Percentiles rank a stretch among this genome's conserved stretches.
These are phyloP conservation scores for Kluyveromyces siamensis DNA, from an alignment of 805 yeast genomes.

Conservation along the genomic window DNA sequence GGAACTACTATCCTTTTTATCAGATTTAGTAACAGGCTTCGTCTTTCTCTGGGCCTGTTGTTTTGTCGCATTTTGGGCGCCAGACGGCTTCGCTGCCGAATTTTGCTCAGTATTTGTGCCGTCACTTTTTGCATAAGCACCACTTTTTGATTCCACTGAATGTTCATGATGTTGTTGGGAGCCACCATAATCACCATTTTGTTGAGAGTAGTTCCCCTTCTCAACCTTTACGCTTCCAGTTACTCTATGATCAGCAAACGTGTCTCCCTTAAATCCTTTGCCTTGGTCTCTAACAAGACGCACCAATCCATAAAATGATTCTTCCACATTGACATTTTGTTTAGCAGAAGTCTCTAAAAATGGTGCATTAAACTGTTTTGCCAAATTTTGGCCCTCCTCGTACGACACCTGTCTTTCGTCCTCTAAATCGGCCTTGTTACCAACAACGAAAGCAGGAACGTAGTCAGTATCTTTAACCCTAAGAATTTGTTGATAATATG, in stretches of 20 bases:
- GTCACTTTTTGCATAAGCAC: neutral
- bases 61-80: slow-evolving; percentile 6
- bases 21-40: neutral
- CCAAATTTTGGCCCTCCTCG: slow-evolving; percentile 56
- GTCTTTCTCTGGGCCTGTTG: slow-evolving; percentile 2
- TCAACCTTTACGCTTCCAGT: neutral
- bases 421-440: slow-evolving; percentile 70
- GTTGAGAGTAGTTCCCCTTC: neutral
- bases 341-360: slow-evolving; percentile 93
- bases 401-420: slow-evolving; percentile 64
- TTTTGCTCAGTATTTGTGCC: neutral
- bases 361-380: slow-evolving; percentile 55
- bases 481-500: slow-evolving; percentile 71
- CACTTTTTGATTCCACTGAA: neutral
- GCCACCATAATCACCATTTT: neutral
- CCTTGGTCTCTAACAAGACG: slow-evolving; percentile 42
- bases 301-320: slow-evolving; percentile 64
- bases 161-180: neutral
- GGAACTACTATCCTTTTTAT: slow-evolving; percentile 11
- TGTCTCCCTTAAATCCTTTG: slow-evolving; percentile 4
- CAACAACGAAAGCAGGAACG: slow-evolving; percentile 75
- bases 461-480: slow-evolving; percentile 68
- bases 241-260: neutral
- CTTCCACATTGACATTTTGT: slow-evolving; percentile 82
- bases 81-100: neutral